Evolutionary conservation across 768 basidiomycete species (phyloP).

Genomic region (Suillus americanus): DNA sequence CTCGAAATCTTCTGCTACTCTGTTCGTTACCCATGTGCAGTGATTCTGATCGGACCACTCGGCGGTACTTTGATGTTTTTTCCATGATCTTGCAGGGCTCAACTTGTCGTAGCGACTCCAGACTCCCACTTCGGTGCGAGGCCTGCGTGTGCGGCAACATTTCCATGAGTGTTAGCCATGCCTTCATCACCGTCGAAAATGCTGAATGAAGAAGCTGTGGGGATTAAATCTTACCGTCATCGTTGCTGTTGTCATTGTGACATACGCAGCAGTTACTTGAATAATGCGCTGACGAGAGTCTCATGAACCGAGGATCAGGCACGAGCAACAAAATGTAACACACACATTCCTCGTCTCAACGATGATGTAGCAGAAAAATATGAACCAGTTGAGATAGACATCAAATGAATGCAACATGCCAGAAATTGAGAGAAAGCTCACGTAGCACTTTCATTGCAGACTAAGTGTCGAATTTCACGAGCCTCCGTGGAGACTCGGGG

Average conservation of each 20-base stretch:
- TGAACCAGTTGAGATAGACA: constrained; percentile 33
- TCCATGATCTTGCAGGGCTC: neutral
- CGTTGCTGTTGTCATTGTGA: neutral
- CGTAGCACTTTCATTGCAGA: constrained; percentile 49
- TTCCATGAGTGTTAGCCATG: neutral
- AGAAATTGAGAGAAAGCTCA: constrained; percentile 16
- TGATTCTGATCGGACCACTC: neutral
- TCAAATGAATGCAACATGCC: neutral
- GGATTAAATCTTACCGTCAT: too few species aligned
- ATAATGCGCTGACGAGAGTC: constrained; percentile 10
- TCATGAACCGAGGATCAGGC: neutral
- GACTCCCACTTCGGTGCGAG: neutral
- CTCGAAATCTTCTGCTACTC: neutral
- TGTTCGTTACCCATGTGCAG: neutral
- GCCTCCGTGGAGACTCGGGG: constrained; percentile 41
- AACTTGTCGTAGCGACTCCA: neutral
- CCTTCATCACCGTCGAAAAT: constrained; percentile 11
- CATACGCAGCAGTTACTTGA: neutral
- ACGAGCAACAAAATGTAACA: constrained; percentile 1
- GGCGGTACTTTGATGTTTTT: neutral
- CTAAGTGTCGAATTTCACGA: constrained; percentile 20
- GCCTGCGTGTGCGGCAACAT: constrained; percentile 1
- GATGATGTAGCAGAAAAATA: constrained; percentile 36
- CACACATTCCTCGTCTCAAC: constrained; percentile 39
- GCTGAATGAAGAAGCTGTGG: constrained; percentile 3